Conservation (phyloP, 345 rosid species). For the Heritiera littoralis region DNA sequence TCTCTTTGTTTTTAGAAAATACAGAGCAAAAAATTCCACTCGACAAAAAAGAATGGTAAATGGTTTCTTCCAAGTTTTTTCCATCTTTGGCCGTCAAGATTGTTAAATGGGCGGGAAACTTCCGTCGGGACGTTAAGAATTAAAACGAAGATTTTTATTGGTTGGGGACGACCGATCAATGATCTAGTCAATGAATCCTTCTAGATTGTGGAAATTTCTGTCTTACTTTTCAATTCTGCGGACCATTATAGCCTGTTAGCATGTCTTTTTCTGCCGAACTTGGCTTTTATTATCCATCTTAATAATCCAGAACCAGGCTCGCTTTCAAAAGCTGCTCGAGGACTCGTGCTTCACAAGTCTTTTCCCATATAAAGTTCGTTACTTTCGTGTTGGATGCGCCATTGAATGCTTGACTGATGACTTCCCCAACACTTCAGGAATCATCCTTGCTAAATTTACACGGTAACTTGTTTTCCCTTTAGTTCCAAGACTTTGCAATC, state of each 20-base stretch:
- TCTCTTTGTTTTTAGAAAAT: neutral
- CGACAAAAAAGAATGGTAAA: neutral
- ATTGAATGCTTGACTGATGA: neutral
- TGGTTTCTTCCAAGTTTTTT: slow-evolving; percentile 5
- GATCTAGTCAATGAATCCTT: neutral
- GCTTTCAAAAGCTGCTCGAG: neutral
- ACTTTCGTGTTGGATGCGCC: neutral
- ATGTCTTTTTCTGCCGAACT: no score
- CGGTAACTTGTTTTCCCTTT: neutral
- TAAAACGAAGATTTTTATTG: neutral
- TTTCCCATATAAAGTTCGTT: neutral
- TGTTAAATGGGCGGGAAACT: neutral
- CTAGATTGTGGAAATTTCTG: neutral
- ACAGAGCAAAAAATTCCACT: neutral
- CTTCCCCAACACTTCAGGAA: slow-evolving; percentile 7
- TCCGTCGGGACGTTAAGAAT: neutral
- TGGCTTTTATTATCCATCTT: neutral
- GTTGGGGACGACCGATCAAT: neutral
- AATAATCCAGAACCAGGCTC: neutral
- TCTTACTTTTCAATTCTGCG: neutral
- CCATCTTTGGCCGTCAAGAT: neutral
- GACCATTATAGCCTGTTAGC: neutral
- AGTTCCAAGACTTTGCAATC: neutral
- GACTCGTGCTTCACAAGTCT: neutral
- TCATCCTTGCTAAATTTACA: neutral